Evolutionary conservation across 1,139 yeast species (phyloP), one percentile per base, ranked within the genome.

Genomic region (Arxiozyma slooffiae): DNA sequence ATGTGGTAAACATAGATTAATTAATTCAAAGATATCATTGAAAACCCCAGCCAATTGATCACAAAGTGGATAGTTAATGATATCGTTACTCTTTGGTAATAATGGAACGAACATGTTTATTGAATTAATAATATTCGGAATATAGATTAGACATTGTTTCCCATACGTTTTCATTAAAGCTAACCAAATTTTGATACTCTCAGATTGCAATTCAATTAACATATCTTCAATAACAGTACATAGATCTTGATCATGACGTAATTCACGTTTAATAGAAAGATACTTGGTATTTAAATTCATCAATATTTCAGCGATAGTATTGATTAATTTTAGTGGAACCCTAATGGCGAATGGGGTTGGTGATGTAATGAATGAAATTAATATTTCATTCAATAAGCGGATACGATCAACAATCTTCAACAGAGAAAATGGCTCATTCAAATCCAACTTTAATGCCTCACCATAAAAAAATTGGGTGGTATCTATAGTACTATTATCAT

Each of bases 101-200:
- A 79, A 69, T 11, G 85, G 82, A 37, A 82, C 70, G 49, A 76
- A 66, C 37, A 74, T 71, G 58, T 82, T 87, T 55, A 82, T 66
- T 30, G 77, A 67, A 4, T 81, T 71, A 39, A 81, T 61, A 17
- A 81, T 66, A 21, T 71, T 67, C 20, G 68, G 64, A 48, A 79
- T 61, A 57, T 80, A 81, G 22, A 82, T 79, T 8, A 80, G 55
- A 38, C 76, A 57, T 36, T 71, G 63, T 20, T 78, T 80, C 41
- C 74, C 72, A 61, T 73, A 81, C 11, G 64, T 61, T 3, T 52
- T 49, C 2, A 76, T 66, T 43, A 81, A 62, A 1, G 56, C 52
- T 1, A 64, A 58, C 55, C 82, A 64, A n/a, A 81, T 59, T 4
- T 57, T 54, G 17, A 79, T 60, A 38, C 81, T 77, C 34, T 69